These are phyloP conservation scores for Ophiostoma quercus DNA, from an alignment of 2,329 filamentous ascomycete species.

Conservation along the genomic window DNA sequence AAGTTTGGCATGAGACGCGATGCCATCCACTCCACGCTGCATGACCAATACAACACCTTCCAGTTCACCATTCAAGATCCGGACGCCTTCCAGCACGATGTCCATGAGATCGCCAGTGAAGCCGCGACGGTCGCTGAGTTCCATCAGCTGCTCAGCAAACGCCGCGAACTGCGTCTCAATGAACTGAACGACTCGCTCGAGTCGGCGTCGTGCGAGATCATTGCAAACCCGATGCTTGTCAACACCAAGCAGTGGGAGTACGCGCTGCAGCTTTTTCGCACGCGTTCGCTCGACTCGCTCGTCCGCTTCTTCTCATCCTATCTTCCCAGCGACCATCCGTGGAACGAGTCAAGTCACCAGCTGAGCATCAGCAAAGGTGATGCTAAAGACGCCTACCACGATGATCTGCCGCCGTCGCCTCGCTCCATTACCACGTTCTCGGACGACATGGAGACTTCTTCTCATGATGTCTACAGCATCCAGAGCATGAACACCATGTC, in stretches of 20 bases:
- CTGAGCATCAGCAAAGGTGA: background rate
- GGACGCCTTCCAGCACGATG: slow-evolving; percentile 57
- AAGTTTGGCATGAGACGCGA: slow-evolving; percentile 59
- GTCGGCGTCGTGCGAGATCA: slow-evolving; percentile 56
- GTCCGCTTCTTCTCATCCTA: slow-evolving; percentile 57
- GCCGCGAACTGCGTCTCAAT: slow-evolving; percentile 49
- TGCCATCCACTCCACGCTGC: slow-evolving; percentile 53
- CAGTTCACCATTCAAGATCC: slow-evolving; percentile 53
- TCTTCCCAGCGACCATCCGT: slow-evolving; percentile 47
- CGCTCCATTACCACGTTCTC: slow-evolving; percentile 48
- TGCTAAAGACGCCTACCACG: background rate
- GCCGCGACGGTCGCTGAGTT: slow-evolving; percentile 51
- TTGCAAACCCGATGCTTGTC: slow-evolving; percentile 54
- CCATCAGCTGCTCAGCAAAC: slow-evolving; percentile 48
- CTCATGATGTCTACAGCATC: background rate
- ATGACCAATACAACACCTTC: slow-evolving; percentile 57
- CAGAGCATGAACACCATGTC: slow-evolving; percentile 31
- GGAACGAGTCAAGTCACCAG: slow-evolving; percentile 36
- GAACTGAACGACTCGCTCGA: slow-evolving; percentile 54
- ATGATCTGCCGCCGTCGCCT: slow-evolving; percentile 41
- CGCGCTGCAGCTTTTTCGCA: slow-evolving; percentile 55
- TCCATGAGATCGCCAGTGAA: slow-evolving; percentile 52
- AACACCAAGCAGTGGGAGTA: slow-evolving; percentile 55
- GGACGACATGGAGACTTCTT: slow-evolving; percentile 36
- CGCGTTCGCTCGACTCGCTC: slow-evolving; percentile 55